A percentile compares a stretch with the other conserved stretches of the same genome.
Conservation (phyloP, 2,329 filamentous ascomycete genomes). For the Neophaeococcomyces mojaviensis region DNA sequence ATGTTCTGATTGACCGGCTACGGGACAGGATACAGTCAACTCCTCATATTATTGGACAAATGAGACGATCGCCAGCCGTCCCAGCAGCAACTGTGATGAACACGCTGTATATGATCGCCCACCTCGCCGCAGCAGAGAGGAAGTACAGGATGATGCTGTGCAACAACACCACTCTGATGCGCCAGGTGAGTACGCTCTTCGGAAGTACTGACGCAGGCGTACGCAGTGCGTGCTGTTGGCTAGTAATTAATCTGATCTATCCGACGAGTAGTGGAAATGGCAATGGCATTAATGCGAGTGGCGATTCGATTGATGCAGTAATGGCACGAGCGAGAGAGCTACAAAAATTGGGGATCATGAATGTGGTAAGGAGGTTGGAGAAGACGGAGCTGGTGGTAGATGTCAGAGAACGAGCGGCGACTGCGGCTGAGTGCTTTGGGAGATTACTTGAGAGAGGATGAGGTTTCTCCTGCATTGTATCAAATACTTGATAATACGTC, state of each 20-base stretch:
- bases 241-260: conserved; percentile 79
- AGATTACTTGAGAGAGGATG: conserved; percentile 9
- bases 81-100: conserved; percentile 63
- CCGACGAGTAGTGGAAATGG: conserved; percentile 28
- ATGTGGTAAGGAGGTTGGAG: conserved; percentile 56
- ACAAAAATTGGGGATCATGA: conserved; percentile 61
- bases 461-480: neutral
- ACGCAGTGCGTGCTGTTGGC: conserved; percentile 70
- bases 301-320: conserved; percentile 58
- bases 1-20: conserved; percentile 72
- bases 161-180: conserved; percentile 67
- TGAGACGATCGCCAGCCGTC: conserved; percentile 24
- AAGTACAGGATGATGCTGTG: conserved; percentile 71
- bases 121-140: conserved; percentile 75
- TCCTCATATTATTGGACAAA: conserved; percentile 25
- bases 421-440: conserved; percentile 56
- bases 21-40: conserved; percentile 40
- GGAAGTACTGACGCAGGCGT: conserved; percentile 65
- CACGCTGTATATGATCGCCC: conserved; percentile 74
- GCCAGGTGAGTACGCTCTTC: conserved; percentile 65
- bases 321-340: conserved; percentile 62
- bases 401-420: conserved; percentile 76
- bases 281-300: conserved; percentile 27
- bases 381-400: conserved; percentile 65
- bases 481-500: neutral